These are phyloP conservation scores for Chaetoceros muelleri DNA, from an alignment of 108 stramenopile species.

Conservation along the genomic window DNA sequence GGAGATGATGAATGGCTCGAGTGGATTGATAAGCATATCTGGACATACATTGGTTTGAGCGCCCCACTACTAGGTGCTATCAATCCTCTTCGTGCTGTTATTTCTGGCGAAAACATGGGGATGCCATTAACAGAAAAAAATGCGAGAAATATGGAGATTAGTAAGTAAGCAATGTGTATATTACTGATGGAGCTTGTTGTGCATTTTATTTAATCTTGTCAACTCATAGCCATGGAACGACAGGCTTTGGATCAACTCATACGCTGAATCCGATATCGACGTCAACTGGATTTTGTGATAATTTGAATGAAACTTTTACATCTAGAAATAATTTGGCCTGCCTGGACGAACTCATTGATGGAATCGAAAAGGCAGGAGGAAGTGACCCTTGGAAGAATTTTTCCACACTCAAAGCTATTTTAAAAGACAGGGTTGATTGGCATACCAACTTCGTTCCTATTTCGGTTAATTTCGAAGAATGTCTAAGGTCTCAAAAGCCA, in stretches of 20 bases:
- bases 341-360: slow-evolving; percentile 58
- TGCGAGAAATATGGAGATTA: slow-evolving; percentile 64
- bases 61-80: slow-evolving; percentile 75
- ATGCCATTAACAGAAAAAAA: slow-evolving; percentile 67
- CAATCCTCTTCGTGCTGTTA: slow-evolving; percentile 71
- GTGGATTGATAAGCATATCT: slow-evolving; percentile 71
- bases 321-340: slow-evolving; percentile 28
- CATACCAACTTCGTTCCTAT: slow-evolving; percentile 56
- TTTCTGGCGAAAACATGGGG: slow-evolving; percentile 86
- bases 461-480: slow-evolving; percentile 40
- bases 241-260: slow-evolving; percentile 69
- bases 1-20: slow-evolving; percentile 66
- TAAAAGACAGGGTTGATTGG: slow-evolving; percentile 67
- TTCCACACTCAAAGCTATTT: slow-evolving; percentile 43
- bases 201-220: neutral
- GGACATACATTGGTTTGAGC: slow-evolving; percentile 65
- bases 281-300: slow-evolving; percentile 50
- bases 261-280: slow-evolving; percentile 72
- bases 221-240: neutral
- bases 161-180: slow-evolving; percentile 22
- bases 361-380: slow-evolving; percentile 31
- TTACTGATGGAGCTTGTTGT: neutral
- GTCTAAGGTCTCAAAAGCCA: slow-evolving; percentile 21
- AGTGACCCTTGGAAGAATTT: slow-evolving; percentile 65
- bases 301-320: slow-evolving; percentile 2